Percentiles rank a stretch among this genome's conserved stretches.
Conservation (phyloP, 2,329 filamentous ascomycete species). For the Fusarium chuoi region DNA sequence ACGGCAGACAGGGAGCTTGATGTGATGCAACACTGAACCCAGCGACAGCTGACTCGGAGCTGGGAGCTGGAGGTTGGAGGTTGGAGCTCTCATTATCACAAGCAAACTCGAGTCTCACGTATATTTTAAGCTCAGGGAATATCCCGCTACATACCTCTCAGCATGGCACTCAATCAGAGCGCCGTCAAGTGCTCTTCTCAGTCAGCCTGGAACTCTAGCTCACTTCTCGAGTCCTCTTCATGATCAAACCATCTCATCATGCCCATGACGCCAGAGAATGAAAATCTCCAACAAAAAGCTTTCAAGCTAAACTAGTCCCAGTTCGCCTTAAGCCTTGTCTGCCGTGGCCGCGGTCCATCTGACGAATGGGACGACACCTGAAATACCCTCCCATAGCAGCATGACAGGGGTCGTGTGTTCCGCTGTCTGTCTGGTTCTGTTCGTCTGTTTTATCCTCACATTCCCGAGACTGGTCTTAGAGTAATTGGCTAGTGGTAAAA, state of each 20-base stretch:
- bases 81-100: conserved; percentile 18
- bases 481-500: background rate
- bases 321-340: conserved; percentile 34
- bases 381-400: conserved; percentile 16
- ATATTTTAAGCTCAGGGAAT: background rate
- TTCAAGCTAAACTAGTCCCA: conserved; percentile 31
- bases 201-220: background rate
- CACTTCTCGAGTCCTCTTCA: background rate
- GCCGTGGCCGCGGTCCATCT: conserved; percentile 13
- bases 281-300: conserved; percentile 39
- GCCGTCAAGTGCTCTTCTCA: no score
- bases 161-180: background rate
- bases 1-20: background rate
- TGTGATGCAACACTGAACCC: background rate
- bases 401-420: conserved; percentile 32
- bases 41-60: conserved; percentile 22
- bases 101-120: conserved; percentile 11
- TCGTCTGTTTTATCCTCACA: conserved; percentile 21
- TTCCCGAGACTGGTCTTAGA: conserved; percentile 27
- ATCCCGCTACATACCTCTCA: background rate
- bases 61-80: conserved; percentile 6
- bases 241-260: conserved; percentile 13
- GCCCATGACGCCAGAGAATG: conserved; percentile 19
- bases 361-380: conserved; percentile 24
- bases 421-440: background rate